These are phyloP conservation scores for Teunomyces tritomae DNA, from an alignment of 805 yeast genomes.

Conservation along the genomic window DNA sequence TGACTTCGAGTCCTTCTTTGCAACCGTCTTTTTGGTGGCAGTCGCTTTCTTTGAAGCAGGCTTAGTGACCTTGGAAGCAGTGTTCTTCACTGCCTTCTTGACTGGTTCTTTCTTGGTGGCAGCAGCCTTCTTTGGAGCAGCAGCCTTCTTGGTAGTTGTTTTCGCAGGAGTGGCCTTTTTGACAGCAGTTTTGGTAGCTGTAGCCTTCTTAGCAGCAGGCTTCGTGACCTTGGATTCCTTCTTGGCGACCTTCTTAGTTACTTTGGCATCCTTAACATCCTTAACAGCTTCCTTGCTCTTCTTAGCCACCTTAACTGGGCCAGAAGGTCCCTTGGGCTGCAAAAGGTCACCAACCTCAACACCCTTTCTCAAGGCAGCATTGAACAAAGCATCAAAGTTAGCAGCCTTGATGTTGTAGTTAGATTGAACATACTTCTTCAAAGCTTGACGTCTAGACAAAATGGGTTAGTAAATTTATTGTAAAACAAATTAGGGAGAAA, in stretches of 20 bases:
- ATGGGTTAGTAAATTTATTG: conserved; percentile 15
- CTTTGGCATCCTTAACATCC: conserved; percentile 23
- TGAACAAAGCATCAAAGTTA: conserved; percentile 74
- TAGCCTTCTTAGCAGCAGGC: conserved; percentile 11
- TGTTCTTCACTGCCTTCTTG: conserved; percentile 5
- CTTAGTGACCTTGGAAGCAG: conserved; percentile 11
- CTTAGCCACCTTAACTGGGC: conserved; percentile 71
- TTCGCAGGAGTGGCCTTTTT: conserved; percentile 11
- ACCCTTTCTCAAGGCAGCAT: conserved; percentile 75
- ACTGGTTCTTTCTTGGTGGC: conserved; percentile 14
- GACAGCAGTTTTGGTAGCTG: conserved; percentile 8
- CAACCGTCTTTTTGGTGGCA: conserved; percentile 3
- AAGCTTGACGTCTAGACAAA: conserved; percentile 71
- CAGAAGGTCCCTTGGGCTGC: conserved; percentile 90
- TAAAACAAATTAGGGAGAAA: conserved; percentile 1
- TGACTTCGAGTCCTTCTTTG: not conserved
- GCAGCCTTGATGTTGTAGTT: conserved; percentile 56
- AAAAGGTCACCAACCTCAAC: conserved; percentile 71
- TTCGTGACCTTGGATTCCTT: conserved; percentile 9
- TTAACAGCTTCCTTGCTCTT: conserved; percentile 20
- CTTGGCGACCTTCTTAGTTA: conserved; percentile 23
- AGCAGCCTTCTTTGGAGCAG: conserved; percentile 2
- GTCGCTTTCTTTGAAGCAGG: conserved; percentile 10
- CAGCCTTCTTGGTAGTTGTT: conserved; percentile 17
- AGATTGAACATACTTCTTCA: conserved; percentile 76